A percentile compares a stretch with the other conserved stretches of the same genome.
Evolutionary conservation across 108 stramenopile species (phyloP).

Genomic region (Bacterosira constricta): DNA sequence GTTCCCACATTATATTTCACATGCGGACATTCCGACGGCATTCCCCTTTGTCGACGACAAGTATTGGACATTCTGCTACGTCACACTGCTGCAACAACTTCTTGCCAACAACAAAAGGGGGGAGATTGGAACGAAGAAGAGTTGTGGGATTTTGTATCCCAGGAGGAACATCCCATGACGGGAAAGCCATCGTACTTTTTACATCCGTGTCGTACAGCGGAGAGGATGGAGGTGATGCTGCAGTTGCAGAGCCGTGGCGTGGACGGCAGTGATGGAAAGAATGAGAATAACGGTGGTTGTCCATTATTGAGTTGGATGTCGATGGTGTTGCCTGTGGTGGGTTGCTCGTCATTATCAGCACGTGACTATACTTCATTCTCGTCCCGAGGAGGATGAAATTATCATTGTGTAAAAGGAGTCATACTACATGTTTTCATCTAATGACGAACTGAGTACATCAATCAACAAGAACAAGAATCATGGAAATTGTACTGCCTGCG

Average conservation of each 20-base stretch:
- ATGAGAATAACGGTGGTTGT: not conserved
- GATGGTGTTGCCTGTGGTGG: slow-evolving; percentile 72
- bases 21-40: slow-evolving; percentile 45
- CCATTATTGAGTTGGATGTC: slow-evolving; percentile 77
- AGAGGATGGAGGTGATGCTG: slow-evolving; percentile 43
- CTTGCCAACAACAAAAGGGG: not conserved
- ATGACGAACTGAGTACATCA: too few species aligned
- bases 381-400: too few species aligned
- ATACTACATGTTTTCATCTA: too few species aligned
- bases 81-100: too few species aligned
- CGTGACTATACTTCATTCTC: too few species aligned
- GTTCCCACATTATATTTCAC: slow-evolving; percentile 75
- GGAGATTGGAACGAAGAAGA: not conserved
- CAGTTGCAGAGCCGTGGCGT: not conserved
- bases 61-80: slow-evolving; percentile 31
- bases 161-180: slow-evolving; percentile 73
- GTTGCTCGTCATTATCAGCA: too few species aligned
- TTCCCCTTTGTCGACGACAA: slow-evolving; percentile 34
- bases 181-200: slow-evolving; percentile 67
- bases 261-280: not conserved
- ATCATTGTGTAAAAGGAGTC: too few species aligned
- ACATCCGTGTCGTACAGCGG: slow-evolving; percentile 74
- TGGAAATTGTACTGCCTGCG: too few species aligned
- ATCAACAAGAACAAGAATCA: too few species aligned
- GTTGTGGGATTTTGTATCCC: slow-evolving; percentile 78